Base-by-base conservation (phyloP, 164 flowering plant genomes). In the Kingdonia uniflora region DNA sequence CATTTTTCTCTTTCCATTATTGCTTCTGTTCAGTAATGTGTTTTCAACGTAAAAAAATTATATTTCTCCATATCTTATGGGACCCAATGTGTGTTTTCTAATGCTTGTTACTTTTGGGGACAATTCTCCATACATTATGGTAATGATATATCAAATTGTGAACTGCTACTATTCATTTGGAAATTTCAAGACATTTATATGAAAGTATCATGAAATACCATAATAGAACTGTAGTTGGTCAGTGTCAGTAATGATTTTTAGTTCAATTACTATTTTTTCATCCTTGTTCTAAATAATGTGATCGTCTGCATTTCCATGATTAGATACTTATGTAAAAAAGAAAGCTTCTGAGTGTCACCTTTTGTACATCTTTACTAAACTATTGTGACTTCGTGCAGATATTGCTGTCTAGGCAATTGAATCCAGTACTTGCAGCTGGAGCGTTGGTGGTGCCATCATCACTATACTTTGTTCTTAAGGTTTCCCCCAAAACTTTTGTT, bases 371-470 rank as follows among this genome's bases (percentile, higher is more conserved):
- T 10, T 10, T 41, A 14, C 5, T 41, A 14, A 41, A 41, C 13
- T 46, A 14, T n/a, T n/a, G n/a, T 42, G 16, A 47, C 20, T 63
- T 14, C 51, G 15, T 73, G 84, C 87, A 92, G 99, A 65, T 92
- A 53, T 71, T 92, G 76, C 84, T 92, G 46, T 82, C 97, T 42
- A 70, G 77, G 55, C 64, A 78, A 48, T 53, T 88, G 60, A 59
- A 67, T 63, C 68, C 85, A 19, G 29, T 68, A 14, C 52, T 88
- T 67, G 95, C 92, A n/a, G 64, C 89, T 38, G 95, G 97, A 42
- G 97, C 99, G 53, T 73, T 92, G 45, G 38, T 75, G 26, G 51
- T 86, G 65, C 99, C 97, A 19, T 49, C 94, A 40, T 88, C 99
- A 11, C 56, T 83, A 24, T 92, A 92, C 75, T 86, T 85, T 62